Conservation (phyloP, 768 basidiomycete species). For the Lactarius pseudohatsudake region DNA sequence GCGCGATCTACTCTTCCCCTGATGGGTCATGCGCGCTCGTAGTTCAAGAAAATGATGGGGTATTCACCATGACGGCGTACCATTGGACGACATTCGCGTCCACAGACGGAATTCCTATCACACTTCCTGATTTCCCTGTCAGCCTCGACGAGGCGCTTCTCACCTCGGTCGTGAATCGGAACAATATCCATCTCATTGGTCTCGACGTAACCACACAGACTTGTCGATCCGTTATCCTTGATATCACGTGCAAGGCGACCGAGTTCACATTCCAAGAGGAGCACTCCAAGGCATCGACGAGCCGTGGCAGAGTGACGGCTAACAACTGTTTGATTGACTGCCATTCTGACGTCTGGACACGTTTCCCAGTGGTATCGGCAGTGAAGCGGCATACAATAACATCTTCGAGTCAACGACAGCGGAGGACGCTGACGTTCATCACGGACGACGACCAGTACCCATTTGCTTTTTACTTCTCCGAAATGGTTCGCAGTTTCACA, state of each 20-base stretch:
- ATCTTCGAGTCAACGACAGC: slow-evolving; percentile 32
- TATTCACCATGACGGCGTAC: slow-evolving; percentile 40
- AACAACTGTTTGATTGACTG: slow-evolving; percentile 40
- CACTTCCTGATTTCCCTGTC: slow-evolving; percentile 34
- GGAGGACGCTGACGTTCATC: slow-evolving; percentile 45
- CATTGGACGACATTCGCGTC: slow-evolving; percentile 61
- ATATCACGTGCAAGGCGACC: slow-evolving; percentile 55
- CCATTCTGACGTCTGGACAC: slow-evolving; percentile 20
- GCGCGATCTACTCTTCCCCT: slow-evolving; percentile 45
- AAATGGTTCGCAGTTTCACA: slow-evolving; percentile 49
- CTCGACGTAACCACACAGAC: slow-evolving; percentile 38
- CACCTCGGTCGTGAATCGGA: slow-evolving; percentile 48
- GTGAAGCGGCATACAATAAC: slow-evolving; percentile 18
- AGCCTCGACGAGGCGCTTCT: slow-evolving; percentile 33
- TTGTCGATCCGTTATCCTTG: slow-evolving; percentile 46
- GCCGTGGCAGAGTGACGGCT: slow-evolving; percentile 30
- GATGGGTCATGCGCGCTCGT: slow-evolving; percentile 55
- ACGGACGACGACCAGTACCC: slow-evolving; percentile 39
- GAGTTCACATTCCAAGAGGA: slow-evolving; percentile 56
- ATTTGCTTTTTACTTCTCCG: slow-evolving; percentile 45
- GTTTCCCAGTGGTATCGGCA: slow-evolving; percentile 18
- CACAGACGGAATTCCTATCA: slow-evolving; percentile 43
- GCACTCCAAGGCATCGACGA: slow-evolving; percentile 32
- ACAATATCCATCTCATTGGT: slow-evolving; percentile 44
- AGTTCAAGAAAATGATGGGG: slow-evolving; percentile 28